Evolutionary conservation across 1,139 yeast genomes (phyloP), one percentile per base, ranked within the genome.

Genomic region (Pichia sp.): DNA sequence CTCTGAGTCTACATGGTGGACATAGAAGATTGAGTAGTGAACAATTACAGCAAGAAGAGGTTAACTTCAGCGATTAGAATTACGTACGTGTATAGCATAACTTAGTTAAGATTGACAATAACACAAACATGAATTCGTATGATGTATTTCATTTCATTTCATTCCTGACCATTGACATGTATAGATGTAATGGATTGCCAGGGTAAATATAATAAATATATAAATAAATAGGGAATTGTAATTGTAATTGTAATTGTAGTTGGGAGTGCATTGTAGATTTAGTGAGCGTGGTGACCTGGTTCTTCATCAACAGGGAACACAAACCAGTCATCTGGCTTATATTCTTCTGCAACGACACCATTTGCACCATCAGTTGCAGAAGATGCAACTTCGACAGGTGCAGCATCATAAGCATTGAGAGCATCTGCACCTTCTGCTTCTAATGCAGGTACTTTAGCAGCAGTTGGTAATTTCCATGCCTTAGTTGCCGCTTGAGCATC

Each of bases 241-340:
- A 19, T 22, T n/a, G 24, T 22, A 11, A 22, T n/a, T 29, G 21
- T 16, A 20, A n/a, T n/a, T n/a, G n/a, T n/a, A n/a, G n/a, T n/a
- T n/a, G n/a, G n/a, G n/a, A n/a, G n/a, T n/a, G n/a, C 11, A 17
- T 15, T 4, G 17, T 16, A 11, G 23, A 33, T 15, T 23, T 13
- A 24, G 25, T 37, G 36, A 43, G 30, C 42, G 27, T 78, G 84
- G 56, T 70, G 73, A 44, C 60, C 65, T 34, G 47, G 48, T 55
- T 76, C 88, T 56, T 75, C 85, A 46, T 77, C 83, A 66, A 80
- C 88, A 66, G 74, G 91, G 64, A 79, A 79, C 43, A 80, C 88
- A 53, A 80, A 75, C 87, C 87, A 80, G 67, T 83, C 88, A 63
- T 82, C 94, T 32, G 58, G 54, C 34, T 49, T 52, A 51, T 55